Base-by-base conservation (phyloP, 2,329 filamentous ascomycete species). In the Hypoxylon sp. region DNA sequence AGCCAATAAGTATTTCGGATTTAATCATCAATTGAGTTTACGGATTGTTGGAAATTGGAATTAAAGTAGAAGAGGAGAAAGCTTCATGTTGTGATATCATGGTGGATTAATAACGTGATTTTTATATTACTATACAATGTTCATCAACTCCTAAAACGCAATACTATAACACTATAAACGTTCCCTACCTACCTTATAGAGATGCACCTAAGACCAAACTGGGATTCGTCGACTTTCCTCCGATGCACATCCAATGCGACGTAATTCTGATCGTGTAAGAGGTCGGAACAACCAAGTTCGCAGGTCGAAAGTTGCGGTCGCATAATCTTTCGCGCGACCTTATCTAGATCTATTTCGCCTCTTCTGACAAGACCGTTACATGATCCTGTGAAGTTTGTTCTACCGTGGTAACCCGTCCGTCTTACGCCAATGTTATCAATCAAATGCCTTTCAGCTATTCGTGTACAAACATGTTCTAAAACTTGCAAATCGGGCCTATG, bases 1-100 rank as follows among this genome's bases (percentile, higher is more conserved):
- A 57, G 50, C 51, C 46, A 57, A 57, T 57, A 17, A 54, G 13
- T 27, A 15, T n/a, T 8, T 19, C 13, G 21, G 9, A 47, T 38
- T 47, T 51, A 16, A 38, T 35, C 25, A 50, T 50, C 32, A 15
- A 37, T 51, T 52, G 19, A 42, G 23, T 54, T 44, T 26, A 11
- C 11, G 7, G 37, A 29, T 19, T 40, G 21, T 13, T 43, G 15
- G 12, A 23, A 13, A 6, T 30, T 17, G 4, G n/a, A 16, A 13
- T 23, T 42, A 20, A 25, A 9, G 20, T n/a, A 27, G 11, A 17
- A 31, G 16, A 23, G n/a, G n/a, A n/a, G n/a, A n/a, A n/a, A n/a
- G n/a, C n/a, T n/a, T n/a, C n/a, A n/a, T n/a, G n/a, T 32, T 31
- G 19, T 25, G 12, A 42, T 32, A 32, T 32, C 16, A 32, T 12